phyloP scores from a whole-genome alignment of 176 grass and related monocot species.

The Paspalum notatum region DNA sequence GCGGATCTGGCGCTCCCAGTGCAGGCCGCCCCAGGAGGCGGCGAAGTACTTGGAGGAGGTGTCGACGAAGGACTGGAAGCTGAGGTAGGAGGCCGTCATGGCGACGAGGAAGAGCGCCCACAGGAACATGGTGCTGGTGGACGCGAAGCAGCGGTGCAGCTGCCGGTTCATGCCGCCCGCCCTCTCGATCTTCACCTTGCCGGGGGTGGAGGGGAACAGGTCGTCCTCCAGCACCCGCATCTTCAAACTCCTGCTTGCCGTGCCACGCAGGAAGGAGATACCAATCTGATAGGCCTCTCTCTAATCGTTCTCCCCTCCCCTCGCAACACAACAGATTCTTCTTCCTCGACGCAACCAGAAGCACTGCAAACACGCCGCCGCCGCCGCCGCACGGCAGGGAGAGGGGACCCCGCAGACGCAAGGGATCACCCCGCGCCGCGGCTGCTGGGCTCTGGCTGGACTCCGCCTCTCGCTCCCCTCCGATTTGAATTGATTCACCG shows the following conservation, averaged over 20 bases:
- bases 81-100: slow-evolving; percentile 87
- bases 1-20: slow-evolving; percentile 93
- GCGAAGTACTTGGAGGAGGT: slow-evolving; percentile 81
- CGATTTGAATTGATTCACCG: background rate
- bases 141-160: slow-evolving; percentile 83
- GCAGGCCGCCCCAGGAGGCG: slow-evolving; percentile 81
- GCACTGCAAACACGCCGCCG: background rate
- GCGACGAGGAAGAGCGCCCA: slow-evolving; percentile 91
- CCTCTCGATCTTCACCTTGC: slow-evolving; percentile 94
- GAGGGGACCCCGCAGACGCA: background rate
- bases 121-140: slow-evolving; percentile 79
- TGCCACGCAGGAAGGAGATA: background rate
- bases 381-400: background rate
- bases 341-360: slow-evolving; percentile 22
- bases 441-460: background rate
- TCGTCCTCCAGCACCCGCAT: slow-evolving; percentile 86
- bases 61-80: slow-evolving; percentile 87
- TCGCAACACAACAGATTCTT: background rate
- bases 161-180: slow-evolving; percentile 70
- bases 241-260: slow-evolving; percentile 37
- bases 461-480: background rate
- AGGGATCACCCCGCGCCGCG: background rate
- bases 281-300: slow-evolving; percentile 4
- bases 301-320: background rate
- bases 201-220: slow-evolving; percentile 85